Conservation (phyloP, 2,329 filamentous ascomycete species). For the Epichloe aotearoae region DNA sequence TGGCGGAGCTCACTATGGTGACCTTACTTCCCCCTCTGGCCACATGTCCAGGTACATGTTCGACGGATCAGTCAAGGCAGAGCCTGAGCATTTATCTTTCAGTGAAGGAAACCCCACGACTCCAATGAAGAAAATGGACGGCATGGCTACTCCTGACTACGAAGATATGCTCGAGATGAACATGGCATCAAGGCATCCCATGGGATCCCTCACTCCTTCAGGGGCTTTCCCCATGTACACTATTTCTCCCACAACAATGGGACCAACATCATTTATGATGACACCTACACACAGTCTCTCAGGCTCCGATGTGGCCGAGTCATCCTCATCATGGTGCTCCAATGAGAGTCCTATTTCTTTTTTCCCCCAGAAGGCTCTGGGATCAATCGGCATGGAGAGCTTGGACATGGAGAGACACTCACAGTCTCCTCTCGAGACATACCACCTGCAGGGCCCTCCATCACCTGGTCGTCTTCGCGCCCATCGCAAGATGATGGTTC, state of each 20-base stretch:
- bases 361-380: slow-evolving; percentile 18
- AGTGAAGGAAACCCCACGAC: slow-evolving; percentile 20
- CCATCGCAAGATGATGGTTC: slow-evolving; percentile 27
- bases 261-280: slow-evolving; percentile 24
- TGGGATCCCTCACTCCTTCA: slow-evolving; percentile 25
- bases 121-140: slow-evolving; percentile 23
- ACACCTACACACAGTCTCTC: slow-evolving; percentile 26
- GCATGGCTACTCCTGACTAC: slow-evolving; percentile 22
- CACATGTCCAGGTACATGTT: slow-evolving; percentile 23
- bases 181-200: slow-evolving; percentile 19
- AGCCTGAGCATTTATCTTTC: slow-evolving; percentile 21
- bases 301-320: slow-evolving; percentile 25
- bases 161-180: slow-evolving; percentile 26
- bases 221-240: slow-evolving; percentile 22
- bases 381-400: slow-evolving; percentile 18
- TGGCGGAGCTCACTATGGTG: slow-evolving; percentile 14
- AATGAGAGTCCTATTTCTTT: slow-evolving; percentile 29
- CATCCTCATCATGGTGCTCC: slow-evolving; percentile 25
- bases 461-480: slow-evolving; percentile 21
- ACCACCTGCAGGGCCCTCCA: slow-evolving; percentile 18
- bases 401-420: slow-evolving; percentile 25
- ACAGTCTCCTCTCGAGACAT: slow-evolving; percentile 19
- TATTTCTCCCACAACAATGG: slow-evolving; percentile 21
- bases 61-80: slow-evolving; percentile 19
- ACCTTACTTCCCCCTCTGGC: slow-evolving; percentile 24